These are phyloP conservation scores for Solanum ossicruentum DNA, from an alignment of 257 asterid genomes.

Conservation along the genomic window DNA sequence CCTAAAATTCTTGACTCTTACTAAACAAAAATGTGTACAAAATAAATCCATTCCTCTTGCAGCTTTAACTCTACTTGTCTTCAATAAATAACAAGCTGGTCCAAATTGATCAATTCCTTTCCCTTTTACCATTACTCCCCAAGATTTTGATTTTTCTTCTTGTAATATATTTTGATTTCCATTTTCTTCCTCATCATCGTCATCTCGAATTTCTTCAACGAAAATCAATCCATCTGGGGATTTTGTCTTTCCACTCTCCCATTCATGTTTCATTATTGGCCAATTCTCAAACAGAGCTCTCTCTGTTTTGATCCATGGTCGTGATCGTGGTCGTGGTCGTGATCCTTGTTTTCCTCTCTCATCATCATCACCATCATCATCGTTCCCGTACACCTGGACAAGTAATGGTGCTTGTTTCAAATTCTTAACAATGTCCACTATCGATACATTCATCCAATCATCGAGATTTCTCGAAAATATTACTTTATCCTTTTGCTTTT, in stretches of 20 bases:
- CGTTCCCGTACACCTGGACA: conserved; percentile 28
- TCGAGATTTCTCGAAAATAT: conserved; percentile 17
- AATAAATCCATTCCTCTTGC: conserved; percentile 51
- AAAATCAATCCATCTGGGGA: conserved; percentile 67
- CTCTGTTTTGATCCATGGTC: conserved; percentile 15
- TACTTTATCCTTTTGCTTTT: not conserved
- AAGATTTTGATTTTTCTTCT: conserved; percentile 21
- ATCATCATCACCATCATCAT: not conserved
- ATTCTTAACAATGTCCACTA: conserved; percentile 45
- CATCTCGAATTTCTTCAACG: conserved; percentile 39
- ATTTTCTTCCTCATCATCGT: not conserved
- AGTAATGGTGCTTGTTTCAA: conserved; percentile 50
- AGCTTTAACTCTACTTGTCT: conserved; percentile 48
- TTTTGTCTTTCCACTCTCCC: conserved; percentile 28
- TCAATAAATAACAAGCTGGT: conserved; percentile 56
- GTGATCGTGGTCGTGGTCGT: not conserved
- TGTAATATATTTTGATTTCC: not conserved
- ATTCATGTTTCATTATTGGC: conserved; percentile 17
- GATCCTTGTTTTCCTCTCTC: not conserved
- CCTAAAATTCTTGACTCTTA: conserved; percentile 41
- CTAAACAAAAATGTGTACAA: conserved; percentile 61
- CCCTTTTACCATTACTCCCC: conserved; percentile 68
- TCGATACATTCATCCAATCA: conserved; percentile 49
- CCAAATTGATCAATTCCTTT: conserved; percentile 30
- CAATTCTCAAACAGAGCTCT: conserved; percentile 34